Evolutionary conservation across 441 rosid genomes (phyloP), one percentile per base, ranked within the genome.

Genomic region (Populus tomentosa): DNA sequence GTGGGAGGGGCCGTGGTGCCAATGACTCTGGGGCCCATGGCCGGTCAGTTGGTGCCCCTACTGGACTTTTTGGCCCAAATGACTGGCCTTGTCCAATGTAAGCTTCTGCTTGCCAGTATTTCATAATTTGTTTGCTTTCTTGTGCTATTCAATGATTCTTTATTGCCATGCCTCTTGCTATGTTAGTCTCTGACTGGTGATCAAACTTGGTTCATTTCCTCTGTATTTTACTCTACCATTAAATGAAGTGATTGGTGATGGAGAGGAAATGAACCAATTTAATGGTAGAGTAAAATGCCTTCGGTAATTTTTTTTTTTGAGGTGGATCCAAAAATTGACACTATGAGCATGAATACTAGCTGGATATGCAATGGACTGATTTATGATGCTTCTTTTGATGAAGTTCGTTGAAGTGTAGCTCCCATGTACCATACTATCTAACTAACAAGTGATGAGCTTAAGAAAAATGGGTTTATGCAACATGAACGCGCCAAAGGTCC

Each of bases 41-140:
- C 28, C 89, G 89, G 75, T 85, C 86, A 72, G 82, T 72, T 65
- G 86, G 88, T 81, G 93, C 85, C 71, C 59, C 98, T 72, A 80
- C 97, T 18, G 93, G 97, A 71, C 92, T 96, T 38, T 95, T 96
- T 90, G 98, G 98, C 79, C 99, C 98, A 69, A 96, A 96, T 85
- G 99, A 96, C 81, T 96, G 99, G 99, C 62, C 97, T 82, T 96
- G 97, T 83, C 99, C 99, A 61, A 96, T 96, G 99, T 96, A 94
- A 88, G 95, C 78, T 75, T 24, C 76, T 79, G 10, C 16, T 33
- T 77, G 71, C 73, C 65, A 24, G 24, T 24, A 20, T 74, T 24
- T 40, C 5, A 10, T 42, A 13, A 26, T 69, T 35, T 40, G 18
- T 35, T 67, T 21, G n/a, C 70, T 59, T 42, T 42, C 20, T n/a